Evolutionary conservation across 306 rosid species (phyloP).

Genomic region (Carpinus fangiana): DNA sequence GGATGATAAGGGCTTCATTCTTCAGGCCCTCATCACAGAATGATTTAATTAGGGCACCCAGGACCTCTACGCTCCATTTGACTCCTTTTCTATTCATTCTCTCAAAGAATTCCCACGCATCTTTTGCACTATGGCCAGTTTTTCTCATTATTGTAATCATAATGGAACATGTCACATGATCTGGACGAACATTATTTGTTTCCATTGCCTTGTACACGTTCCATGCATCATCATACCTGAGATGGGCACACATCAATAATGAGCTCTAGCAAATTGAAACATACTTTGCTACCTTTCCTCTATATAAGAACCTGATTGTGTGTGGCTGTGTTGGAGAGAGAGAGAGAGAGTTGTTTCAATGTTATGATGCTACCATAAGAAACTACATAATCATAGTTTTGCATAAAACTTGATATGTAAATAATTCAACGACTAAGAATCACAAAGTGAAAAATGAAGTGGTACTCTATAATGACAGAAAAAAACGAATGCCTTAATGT

Average conservation of each 20-base stretch:
- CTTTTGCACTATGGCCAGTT: constrained; percentile 75
- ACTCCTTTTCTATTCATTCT: constrained; percentile 85
- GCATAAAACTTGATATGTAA: neutral
- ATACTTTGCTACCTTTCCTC: constrained; percentile 3
- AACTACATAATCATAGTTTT: neutral
- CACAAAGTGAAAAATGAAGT: no score
- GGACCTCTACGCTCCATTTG: constrained; percentile 72
- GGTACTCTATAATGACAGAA: neutral
- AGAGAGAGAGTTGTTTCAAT: neutral
- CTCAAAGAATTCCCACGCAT: constrained; percentile 84
- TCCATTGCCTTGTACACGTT: constrained; percentile 73
- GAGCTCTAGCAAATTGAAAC: constrained; percentile 10
- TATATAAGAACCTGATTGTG: neutral
- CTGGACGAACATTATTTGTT: constrained; percentile 57
- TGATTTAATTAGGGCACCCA: constrained; percentile 72
- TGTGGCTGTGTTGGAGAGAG: no score
- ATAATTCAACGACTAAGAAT: no score
- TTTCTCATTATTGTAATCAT: constrained; percentile 68
- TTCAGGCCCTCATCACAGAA: constrained; percentile 82
- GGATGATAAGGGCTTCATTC: constrained; percentile 80
- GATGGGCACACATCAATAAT: constrained; percentile 16
- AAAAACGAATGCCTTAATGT: neutral
- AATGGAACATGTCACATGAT: constrained; percentile 85
- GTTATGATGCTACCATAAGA: neutral
- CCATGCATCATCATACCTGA: constrained; percentile 81